phyloP scores from a whole-genome alignment of 345 rosid genomes.

The Boechera stricta region DNA sequence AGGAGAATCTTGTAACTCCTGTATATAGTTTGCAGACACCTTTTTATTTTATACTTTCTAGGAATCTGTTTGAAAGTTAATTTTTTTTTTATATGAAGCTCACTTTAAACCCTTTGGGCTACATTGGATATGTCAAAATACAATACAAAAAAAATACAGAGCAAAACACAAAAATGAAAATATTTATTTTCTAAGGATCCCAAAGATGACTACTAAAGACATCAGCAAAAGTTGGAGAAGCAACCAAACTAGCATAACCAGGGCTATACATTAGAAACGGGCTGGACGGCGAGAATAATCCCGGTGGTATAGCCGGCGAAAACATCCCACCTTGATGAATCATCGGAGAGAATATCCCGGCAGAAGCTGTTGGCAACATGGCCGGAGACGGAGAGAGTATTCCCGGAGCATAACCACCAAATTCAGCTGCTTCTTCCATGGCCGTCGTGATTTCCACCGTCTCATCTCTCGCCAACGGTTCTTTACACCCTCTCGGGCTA shows the following conservation, averaged over 20 bases:
- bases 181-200: slow-evolving; percentile 42
- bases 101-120: slow-evolving; percentile 34
- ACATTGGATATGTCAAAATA: slow-evolving; percentile 26
- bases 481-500: slow-evolving; percentile 58
- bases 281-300: slow-evolving; percentile 69
- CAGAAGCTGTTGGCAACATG: slow-evolving; percentile 51
- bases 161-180: background rate
- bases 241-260: slow-evolving; percentile 42
- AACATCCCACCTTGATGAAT: slow-evolving; percentile 38
- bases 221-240: slow-evolving; percentile 65
- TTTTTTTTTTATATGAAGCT: slow-evolving; percentile 21
- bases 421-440: slow-evolving; percentile 43
- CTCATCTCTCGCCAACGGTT: slow-evolving; percentile 34
- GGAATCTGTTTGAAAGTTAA: slow-evolving; percentile 36
- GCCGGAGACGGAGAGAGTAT: slow-evolving; percentile 80
- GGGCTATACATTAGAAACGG: slow-evolving; percentile 57
- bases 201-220: slow-evolving; percentile 53
- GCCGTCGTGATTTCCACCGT: slow-evolving; percentile 31
- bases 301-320: slow-evolving; percentile 51
- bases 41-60: background rate
- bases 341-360: slow-evolving; percentile 66
- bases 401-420: slow-evolving; percentile 59
- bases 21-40: slow-evolving; percentile 31
- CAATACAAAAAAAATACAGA: slow-evolving; percentile 32
- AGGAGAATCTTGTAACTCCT: slow-evolving; percentile 25